Base-by-base conservation (phyloP, 176 grass and related monocot species). In the Phoenix dactylifera region DNA sequence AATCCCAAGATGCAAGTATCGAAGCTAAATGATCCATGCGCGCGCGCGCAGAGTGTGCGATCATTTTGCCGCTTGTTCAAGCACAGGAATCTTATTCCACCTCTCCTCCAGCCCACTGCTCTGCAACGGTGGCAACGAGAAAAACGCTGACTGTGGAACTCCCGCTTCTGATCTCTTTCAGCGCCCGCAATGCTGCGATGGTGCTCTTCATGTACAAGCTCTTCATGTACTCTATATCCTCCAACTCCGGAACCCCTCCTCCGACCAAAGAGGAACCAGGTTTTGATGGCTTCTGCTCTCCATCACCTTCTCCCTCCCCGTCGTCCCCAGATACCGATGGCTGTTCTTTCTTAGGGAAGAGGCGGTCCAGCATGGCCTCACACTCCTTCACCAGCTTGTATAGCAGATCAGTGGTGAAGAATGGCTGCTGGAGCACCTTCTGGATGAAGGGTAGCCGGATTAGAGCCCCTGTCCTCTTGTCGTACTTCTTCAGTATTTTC, bases 401-500 rank as follows among this genome's bases (percentile, higher is more conserved):
- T 2, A 98, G 79, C 49, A 93, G 81, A 54, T 98, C 88, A 15
- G 79, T 93, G 26, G 84, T 98, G 74, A 98, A 98, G 79, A 98
- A 98, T 50, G 84, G 94, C 65, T 98, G 88, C 68, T 79, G 88
- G 54, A 98, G 64, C 22, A 93, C 94, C 66, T 89, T 93, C 59
- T 93, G 94, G 61, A 89, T 98, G 48, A 93, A 93, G 5, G 94
- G 85, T 55, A 89, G 74, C n/a, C 88, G 79, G 26, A 93, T 83
- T 50, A 98, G 76, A 10, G 88, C 88, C 59, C 94, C 88, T 50
- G 94, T 98, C 74, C 79, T 93, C 67, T 98, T 98, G 35, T 98
- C 94, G 59, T 98, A 89, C 65, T 98, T 98, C 70, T 98, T 98
- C 25, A 98, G 84, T 67, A 93, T 98, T 51, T 98, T 98, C 39